phyloP scores from a whole-genome alignment of 2,329 filamentous ascomycete species.

The Karstenula rhodostoma region DNA sequence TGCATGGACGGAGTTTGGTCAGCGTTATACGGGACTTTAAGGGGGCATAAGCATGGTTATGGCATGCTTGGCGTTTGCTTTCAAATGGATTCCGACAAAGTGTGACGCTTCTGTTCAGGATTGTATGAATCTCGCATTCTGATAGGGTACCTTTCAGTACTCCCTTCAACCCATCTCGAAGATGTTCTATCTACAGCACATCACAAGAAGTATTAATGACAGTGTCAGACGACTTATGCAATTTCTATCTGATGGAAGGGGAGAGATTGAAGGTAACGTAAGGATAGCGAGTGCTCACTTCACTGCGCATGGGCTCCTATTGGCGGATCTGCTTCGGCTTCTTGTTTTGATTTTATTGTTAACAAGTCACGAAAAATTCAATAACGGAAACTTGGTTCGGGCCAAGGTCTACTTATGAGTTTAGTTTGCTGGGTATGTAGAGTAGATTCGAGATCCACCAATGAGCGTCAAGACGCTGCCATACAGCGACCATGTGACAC shows the following conservation, averaged over 20 bases:
- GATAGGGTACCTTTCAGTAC: no score
- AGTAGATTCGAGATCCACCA: slow-evolving; percentile 10
- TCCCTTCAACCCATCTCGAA: no score
- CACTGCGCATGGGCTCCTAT: no score
- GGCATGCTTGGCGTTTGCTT: neutral
- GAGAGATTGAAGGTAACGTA: no score
- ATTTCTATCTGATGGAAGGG: no score
- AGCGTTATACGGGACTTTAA: neutral
- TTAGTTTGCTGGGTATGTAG: neutral
- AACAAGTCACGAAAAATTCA: neutral
- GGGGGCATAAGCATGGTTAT: neutral
- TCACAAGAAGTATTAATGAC: no score
- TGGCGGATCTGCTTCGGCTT: neutral
- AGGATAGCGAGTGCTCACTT: no score
- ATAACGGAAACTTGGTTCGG: neutral
- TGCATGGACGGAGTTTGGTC: slow-evolving; percentile 10
- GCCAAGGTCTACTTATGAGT: neutral
- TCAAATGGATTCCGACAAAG: no score
- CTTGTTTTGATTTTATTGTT: neutral
- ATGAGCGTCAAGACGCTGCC: slow-evolving; percentile 8
- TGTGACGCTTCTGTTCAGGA: no score
- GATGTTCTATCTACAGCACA: no score
- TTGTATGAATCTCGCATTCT: no score
- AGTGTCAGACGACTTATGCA: no score
- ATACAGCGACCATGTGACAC: slow-evolving; percentile 14